phyloP scores from a whole-genome alignment of 2,329 filamentous ascomycete species.

The Chrysoporthe puriensis region DNA sequence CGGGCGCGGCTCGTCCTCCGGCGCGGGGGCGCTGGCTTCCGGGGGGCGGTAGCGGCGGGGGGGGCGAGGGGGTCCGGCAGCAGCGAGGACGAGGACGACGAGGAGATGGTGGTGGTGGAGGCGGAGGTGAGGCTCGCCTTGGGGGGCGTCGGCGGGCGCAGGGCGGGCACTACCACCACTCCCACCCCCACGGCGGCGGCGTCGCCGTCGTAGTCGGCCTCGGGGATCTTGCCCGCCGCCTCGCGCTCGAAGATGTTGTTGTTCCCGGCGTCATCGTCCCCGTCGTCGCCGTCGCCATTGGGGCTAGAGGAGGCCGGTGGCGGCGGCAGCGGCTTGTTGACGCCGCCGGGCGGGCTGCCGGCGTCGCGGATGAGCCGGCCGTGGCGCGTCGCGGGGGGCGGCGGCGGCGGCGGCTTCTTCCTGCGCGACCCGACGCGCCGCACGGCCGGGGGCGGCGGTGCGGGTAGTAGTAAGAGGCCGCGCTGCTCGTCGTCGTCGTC shows the following conservation, averaged over 20 bases:
- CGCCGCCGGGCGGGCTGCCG: constrained; percentile 43
- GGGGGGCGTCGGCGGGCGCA: constrained; percentile 46
- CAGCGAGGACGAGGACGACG: no score
- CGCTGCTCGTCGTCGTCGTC: constrained; percentile 45
- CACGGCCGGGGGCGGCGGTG: constrained; percentile 33
- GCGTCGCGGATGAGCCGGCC: constrained; percentile 68
- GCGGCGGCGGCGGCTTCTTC: constrained; percentile 64
- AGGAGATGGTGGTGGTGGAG: no score
- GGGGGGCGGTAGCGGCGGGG: constrained; percentile 29
- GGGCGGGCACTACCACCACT: constrained; percentile 28
- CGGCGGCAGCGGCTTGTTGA: constrained; percentile 66
- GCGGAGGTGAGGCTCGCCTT: constrained; percentile 38
- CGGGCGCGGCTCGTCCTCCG: constrained; percentile 51
- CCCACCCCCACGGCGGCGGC: constrained; percentile 32
- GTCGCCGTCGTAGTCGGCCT: constrained; percentile 39
- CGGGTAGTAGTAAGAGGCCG: constrained; percentile 38
- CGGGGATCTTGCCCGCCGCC: constrained; percentile 55
- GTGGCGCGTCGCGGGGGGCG: constrained; percentile 74
- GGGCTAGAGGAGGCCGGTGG: constrained; percentile 41
- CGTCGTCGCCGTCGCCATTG: constrained; percentile 33
- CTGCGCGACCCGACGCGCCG: constrained; percentile 48
- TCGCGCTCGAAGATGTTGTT: constrained; percentile 58
- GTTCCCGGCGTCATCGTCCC: constrained; percentile 47
- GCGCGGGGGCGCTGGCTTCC: constrained; percentile 53
- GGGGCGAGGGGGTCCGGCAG: constrained; percentile 33